Evolutionary conservation across 2,329 filamentous ascomycete genomes (phyloP), one percentile per base, ranked within the genome.

Genomic region (Fusarium buharicum): DNA sequence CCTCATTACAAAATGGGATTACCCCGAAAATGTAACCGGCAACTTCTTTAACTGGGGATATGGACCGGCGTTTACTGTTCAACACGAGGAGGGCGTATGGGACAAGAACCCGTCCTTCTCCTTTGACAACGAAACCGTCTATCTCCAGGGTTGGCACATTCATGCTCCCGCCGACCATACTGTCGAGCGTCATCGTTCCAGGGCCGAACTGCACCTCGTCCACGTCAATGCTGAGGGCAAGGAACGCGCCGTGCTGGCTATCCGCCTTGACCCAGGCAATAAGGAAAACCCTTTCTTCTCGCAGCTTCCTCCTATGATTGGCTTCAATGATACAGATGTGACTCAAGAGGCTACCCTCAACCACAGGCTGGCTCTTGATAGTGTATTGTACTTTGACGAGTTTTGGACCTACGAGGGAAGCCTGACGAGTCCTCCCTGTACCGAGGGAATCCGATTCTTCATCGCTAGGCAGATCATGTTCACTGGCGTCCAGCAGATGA

Each of bases 11-110:
- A 2, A 27, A 0, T 67, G 62, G 53, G 22, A 54, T 3, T 67
- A 68, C 7, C 61, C 64, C 0, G 12, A 10, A 4, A 20, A 55
- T 0, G 9, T 54, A 12, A 36, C 50, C 1, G 64, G 64, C 3
- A 60, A 65, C 6, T 67, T 66, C 33, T 66, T 47, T 39, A 67
- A 67, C 33, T 67, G 64, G 64, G 61, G 57, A 0, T 67, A 67
- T 2, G 64, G 64, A 0, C 57, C 58, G 2, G 64, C 64, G 1
- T 67, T 66, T 13, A 67, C 64, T 0, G 39, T 68, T 7, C 39
- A 50, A 4, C 60, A 67, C 3, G 60, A 67, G 3, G 53, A 67
- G 1, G 13, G 28, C 0, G 30, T 43, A 1, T 66, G 64, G 64
- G 44, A 40, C 0, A 6, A 40, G 0, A 67, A 67, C 28, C 64